Evolutionary conservation across 1,284 basidiomycete species (phyloP), one percentile per base, ranked within the genome.

Genomic region (Cystobasidium sp.): DNA sequence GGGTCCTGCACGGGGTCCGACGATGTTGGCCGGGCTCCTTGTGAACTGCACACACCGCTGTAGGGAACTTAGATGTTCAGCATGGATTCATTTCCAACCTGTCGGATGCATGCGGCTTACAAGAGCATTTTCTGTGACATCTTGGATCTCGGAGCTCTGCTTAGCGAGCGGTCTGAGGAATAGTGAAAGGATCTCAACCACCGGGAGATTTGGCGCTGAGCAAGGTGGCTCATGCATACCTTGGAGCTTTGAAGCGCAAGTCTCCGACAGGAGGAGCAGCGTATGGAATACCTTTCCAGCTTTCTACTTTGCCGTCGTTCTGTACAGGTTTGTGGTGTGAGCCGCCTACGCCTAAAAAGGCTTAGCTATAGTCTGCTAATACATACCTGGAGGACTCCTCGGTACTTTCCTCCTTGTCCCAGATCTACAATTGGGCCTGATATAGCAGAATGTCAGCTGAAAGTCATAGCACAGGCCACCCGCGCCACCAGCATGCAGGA

Each of bases 271-370:
- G 75, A 43, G 76, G 73, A 5, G 66, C 73, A 46, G 76, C 76
- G 59, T 76, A 77, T 3, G 76, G 75, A 18, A 77, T 75, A 8
- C 76, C 76, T 52, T 77, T 77, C 76, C 76, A 77, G 47, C 62
- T 68, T 44, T 76, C 63, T 4, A 77, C 67, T 24, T 58, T 59
- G 41, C 67, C 67, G 47, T 68, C 55, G 67, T 68, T 68, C 67
- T 68, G 14, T 5, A 24, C 41, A 9, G 39, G 24, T 8, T 20
- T 2, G 51, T 8, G 8, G 22, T n/a, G n/a, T 46, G n/a, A 10
- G 20, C 39, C 2, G 39, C 14, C 14, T 44, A 22, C 10, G 58
- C 24, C 22, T 56, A 37, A 56, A 14, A 16, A 3, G n/a, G 14
- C 53, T 3, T 9, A 47, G 10, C 16, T 12, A 24, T 20, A 18